phyloP scores from a whole-genome alignment of 805 yeast genomes.

The Hanseniaspora hatyaiensis region DNA sequence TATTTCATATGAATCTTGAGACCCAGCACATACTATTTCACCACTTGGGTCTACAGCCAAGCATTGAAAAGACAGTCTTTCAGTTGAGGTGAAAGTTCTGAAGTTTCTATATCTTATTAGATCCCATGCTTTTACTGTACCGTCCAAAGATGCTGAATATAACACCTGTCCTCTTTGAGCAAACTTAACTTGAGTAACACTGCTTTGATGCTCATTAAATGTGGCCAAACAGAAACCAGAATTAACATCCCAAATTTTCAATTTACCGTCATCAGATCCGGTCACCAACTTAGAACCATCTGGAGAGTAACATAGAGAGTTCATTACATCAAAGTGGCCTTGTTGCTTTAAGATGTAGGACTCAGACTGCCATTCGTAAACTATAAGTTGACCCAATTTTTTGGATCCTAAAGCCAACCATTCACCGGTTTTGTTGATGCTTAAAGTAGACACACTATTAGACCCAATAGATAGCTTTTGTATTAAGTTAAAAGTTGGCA shows the following conservation, averaged over 20 bases:
- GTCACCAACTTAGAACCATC: constrained; percentile 89
- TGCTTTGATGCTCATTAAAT: constrained; percentile 78
- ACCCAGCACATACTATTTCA: constrained; percentile 91
- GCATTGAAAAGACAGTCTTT: constrained; percentile 73
- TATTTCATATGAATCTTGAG: constrained; percentile 77
- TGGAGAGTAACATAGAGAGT: constrained; percentile 76
- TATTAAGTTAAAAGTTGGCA: constrained; percentile 65
- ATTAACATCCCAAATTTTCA: constrained; percentile 87
- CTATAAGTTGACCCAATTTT: constrained; percentile 81
- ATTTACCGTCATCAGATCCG: constrained; percentile 92
- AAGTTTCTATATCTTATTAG: constrained; percentile 83
- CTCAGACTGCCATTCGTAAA: constrained; percentile 98
- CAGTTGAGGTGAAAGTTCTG: constrained; percentile 85
- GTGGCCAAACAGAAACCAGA: constrained; percentile 91
- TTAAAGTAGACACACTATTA: constrained; percentile 70
- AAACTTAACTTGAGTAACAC: constrained; percentile 78
- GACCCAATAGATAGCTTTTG: constrained; percentile 90
- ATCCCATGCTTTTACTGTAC: constrained; percentile 97
- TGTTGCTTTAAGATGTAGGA: constrained; percentile 91
- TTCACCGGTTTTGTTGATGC: constrained; percentile 75
- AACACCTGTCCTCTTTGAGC: constrained; percentile 83
- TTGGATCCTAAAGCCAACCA: constrained; percentile 95
- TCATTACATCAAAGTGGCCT: constrained; percentile 89
- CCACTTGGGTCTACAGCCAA: constrained; percentile 96
- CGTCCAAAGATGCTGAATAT: constrained; percentile 86